Base-by-base conservation (phyloP, 1,284 basidiomycete genomes). In the Amylostereum areolatum region DNA sequence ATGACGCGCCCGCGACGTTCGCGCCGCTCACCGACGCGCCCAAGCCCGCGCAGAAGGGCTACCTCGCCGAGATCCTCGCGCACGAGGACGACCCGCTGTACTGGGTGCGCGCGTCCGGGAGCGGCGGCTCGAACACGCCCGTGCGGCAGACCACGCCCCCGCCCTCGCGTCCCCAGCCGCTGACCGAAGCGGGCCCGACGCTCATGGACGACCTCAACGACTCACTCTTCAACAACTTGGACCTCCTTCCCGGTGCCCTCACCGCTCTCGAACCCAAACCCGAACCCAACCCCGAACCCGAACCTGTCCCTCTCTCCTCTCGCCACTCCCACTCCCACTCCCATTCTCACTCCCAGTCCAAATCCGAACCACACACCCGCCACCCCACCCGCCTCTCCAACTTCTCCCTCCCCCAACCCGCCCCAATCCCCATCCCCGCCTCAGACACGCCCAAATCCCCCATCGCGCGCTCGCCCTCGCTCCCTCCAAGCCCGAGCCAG, bases 41-140 rank as follows among this genome's bases (percentile, higher is more conserved):
- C 27, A 5, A 18, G 12, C 37, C n/a, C 6, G 37, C 37, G 27
- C 25, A 74, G 51, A 67, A 69, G 43, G 71, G 66, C 24, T 65
- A 85, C 2, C 63, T 88, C 46, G 78, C 84, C 45, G 83, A 88
- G 59, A 60, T 89, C 31, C 59, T 86, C 36, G 58, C 71, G 51
- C 75, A 84, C 52, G 75, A 86, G 60, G 79, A 84, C 45, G 83
- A 87, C 61, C 84, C 84, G 1, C 60, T 86, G 55, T 82, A 78
- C 57, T 85, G 80, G 54, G 47, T 65, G 12, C 41, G 41, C 6
- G 41, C 28, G 28, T 24, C 24, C 7, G 12, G 25, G 7, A 28
- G 25, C 10, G 43, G 18, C 25, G 27, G 43, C 30, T 11, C 25
- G 53, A 57, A 49, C 27, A 28, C 37, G 51, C 46, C 45, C 32